phyloP scores from a whole-genome alignment of 768 basidiomycete genomes.

The Phanerodontia chrysosporium region DNA sequence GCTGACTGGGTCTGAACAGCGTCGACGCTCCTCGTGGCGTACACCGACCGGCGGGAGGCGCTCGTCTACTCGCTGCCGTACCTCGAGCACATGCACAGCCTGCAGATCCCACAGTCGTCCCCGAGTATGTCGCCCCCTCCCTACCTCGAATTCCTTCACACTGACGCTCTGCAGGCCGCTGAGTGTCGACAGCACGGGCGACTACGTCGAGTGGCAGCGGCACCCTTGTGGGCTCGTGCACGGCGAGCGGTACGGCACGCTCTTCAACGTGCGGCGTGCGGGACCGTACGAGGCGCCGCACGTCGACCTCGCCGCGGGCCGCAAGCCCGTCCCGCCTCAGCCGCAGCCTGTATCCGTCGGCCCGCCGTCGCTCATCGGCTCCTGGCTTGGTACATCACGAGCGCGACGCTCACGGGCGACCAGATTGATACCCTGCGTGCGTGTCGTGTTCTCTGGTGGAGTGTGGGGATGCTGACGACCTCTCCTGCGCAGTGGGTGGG shows the following conservation, averaged over 20 bases:
- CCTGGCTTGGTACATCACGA: slow-evolving; percentile 42
- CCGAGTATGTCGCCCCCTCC: slow-evolving; percentile 14
- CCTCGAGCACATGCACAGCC: slow-evolving; percentile 51
- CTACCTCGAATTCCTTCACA: not conserved
- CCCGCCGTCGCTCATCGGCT: slow-evolving; percentile 49
- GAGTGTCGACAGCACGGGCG: slow-evolving; percentile 47
- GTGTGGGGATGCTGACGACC: not conserved
- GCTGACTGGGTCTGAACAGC: slow-evolving; percentile 36
- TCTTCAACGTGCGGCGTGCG: slow-evolving; percentile 53
- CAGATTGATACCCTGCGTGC: slow-evolving; percentile 58
- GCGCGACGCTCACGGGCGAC: slow-evolving; percentile 46
- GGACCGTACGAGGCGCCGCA: slow-evolving; percentile 41
- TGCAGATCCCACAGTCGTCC: slow-evolving; percentile 19
- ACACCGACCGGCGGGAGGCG: slow-evolving; percentile 45
- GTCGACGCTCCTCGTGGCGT: slow-evolving; percentile 45
- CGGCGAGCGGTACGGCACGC: slow-evolving; percentile 46
- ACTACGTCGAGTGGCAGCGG: slow-evolving; percentile 45
- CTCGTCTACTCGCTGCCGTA: slow-evolving; percentile 61
- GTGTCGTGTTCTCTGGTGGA: slow-evolving; percentile 17
- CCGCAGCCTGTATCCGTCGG: slow-evolving; percentile 61
- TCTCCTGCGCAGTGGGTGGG: slow-evolving; percentile 51
- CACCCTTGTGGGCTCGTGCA: slow-evolving; percentile 22
- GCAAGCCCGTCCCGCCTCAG: slow-evolving; percentile 44
- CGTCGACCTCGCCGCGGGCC: slow-evolving; percentile 44
- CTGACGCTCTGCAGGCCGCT: slow-evolving; percentile 26